These are phyloP conservation scores for Sicyos edulis DNA, from an alignment of 306 rosid species.

Conservation along the genomic window DNA sequence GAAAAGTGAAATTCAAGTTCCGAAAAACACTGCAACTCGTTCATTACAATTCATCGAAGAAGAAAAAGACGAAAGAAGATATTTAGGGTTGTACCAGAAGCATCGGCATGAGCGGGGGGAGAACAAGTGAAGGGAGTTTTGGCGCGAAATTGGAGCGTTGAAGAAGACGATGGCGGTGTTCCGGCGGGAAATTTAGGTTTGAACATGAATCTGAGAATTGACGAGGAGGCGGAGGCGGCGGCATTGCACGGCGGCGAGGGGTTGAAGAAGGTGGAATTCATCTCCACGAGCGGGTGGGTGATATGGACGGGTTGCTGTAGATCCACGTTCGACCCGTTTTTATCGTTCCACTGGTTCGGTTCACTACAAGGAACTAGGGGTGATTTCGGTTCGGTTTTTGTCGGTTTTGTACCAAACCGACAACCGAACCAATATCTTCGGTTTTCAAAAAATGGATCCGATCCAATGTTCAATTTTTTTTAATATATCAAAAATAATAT, in stretches of 20 bases:
- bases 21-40: not conserved
- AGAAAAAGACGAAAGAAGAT: not conserved
- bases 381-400: too few relatives aligned
- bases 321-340: not conserved
- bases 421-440: too few relatives aligned
- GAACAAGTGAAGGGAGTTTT: constrained; percentile 20
- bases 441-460: too few relatives aligned
- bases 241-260: constrained; percentile 29
- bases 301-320: not conserved
- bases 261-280: constrained; percentile 33
- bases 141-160: constrained; percentile 35
- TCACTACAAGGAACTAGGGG: too few relatives aligned
- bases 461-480: too few relatives aligned
- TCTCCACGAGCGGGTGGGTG: constrained; percentile 24
- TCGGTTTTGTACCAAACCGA: too few relatives aligned
- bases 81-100: constrained; percentile 18
- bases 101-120: constrained; percentile 19
- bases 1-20: not conserved
- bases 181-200: constrained; percentile 40
- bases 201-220: constrained; percentile 17
- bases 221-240: constrained; percentile 16
- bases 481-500: too few relatives aligned
- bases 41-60: too few relatives aligned
- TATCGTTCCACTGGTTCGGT: not conserved
- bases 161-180: constrained; percentile 23